phyloP scores from a whole-genome alignment of 148 eudicot species.

The Chenopodium formosanum region DNA sequence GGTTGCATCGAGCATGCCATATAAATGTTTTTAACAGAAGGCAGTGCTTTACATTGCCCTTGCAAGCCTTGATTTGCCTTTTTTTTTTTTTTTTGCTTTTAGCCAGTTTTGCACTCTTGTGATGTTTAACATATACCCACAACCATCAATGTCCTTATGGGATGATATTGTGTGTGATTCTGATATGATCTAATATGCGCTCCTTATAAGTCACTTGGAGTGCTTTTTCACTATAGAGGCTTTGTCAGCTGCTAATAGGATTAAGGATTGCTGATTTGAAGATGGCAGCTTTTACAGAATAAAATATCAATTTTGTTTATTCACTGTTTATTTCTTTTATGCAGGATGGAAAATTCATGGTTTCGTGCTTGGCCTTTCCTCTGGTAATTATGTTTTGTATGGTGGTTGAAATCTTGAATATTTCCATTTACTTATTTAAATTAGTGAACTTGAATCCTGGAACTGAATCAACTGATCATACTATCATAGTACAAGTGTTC shows the following conservation, averaged over 20 bases:
- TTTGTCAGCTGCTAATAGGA: conserved; percentile 13
- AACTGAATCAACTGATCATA: background rate
- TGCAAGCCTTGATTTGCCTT: background rate
- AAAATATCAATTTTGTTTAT: conserved; percentile 4
- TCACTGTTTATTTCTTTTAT: conserved; percentile 22
- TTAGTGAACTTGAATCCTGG: background rate
- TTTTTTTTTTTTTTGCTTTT: background rate
- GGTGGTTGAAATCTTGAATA: background rate
- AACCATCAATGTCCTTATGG: background rate
- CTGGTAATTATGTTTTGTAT: conserved; percentile 46
- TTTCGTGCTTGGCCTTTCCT: conserved; percentile 92
- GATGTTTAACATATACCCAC: background rate
- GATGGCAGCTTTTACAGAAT: background rate
- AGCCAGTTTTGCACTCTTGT: background rate
- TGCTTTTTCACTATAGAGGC: background rate
- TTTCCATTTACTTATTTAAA: background rate
- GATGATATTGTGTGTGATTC: background rate
- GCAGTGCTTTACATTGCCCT: background rate
- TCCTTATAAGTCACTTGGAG: background rate
- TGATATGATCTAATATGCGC: background rate
- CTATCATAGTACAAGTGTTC: background rate
- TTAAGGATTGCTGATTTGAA: background rate
- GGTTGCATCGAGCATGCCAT: too few species aligned
- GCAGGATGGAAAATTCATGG: conserved; percentile 98
- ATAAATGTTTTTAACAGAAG: background rate